Conservation (phyloP, 1,284 basidiomycete genomes). For the Ustilago hordei region DNA sequence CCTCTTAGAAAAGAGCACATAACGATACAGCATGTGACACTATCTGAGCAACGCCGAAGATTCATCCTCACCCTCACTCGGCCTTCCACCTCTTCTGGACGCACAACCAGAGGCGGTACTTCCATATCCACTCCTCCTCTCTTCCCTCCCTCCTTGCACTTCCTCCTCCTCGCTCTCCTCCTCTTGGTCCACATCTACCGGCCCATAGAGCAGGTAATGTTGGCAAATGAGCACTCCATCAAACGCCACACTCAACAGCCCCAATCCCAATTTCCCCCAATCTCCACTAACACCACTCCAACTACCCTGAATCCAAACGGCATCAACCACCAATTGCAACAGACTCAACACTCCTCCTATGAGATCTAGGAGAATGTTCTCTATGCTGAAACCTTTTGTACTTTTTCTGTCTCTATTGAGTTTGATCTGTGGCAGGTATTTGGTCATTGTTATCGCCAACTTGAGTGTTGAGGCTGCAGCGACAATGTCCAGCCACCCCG, state of each 20-base stretch:
- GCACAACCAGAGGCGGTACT: constrained; percentile 6
- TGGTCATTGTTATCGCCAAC: constrained; percentile 69
- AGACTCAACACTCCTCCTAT: constrained; percentile 68
- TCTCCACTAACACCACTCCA: constrained; percentile 65
- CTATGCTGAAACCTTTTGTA: constrained; percentile 70
- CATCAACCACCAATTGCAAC: constrained; percentile 64
- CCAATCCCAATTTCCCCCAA: constrained; percentile 69
- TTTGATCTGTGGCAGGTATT: constrained; percentile 66
- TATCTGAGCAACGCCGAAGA: constrained; percentile 18
- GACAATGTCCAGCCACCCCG: constrained; percentile 47
- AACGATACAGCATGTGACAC: constrained; percentile 2
- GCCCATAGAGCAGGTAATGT: constrained; percentile 69
- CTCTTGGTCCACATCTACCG: not conserved
- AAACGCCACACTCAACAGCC: constrained; percentile 69
- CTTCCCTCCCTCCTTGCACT: not conserved
- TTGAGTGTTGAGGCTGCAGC: constrained; percentile 68
- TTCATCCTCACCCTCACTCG: constrained; percentile 3
- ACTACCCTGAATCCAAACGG: constrained; percentile 53
- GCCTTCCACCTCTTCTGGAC: not conserved
- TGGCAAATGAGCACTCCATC: constrained; percentile 70
- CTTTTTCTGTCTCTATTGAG: constrained; percentile 68
- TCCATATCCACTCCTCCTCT: constrained; percentile 5
- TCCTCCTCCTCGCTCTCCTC: not conserved
- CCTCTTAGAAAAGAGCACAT: not conserved
- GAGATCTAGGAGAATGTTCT: constrained; percentile 70